Percentiles rank a stretch among this genome's conserved stretches.
Conservation (phyloP, 345 rosid species). For the Corchorus capsularis region DNA sequence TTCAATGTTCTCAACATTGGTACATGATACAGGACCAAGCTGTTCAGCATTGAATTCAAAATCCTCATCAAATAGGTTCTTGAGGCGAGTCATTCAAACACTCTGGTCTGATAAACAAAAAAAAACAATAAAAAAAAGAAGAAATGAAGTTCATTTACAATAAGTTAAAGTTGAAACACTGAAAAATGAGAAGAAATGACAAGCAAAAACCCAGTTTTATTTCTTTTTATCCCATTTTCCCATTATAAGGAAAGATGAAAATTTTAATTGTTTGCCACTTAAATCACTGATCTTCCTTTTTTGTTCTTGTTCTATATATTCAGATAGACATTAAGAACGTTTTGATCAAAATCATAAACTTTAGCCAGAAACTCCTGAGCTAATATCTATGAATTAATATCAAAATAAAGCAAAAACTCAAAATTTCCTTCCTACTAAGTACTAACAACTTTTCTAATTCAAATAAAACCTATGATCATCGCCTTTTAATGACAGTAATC, state of each 20-base stretch:
- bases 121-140: too few relatives aligned
- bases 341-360: background rate
- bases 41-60: conserved; percentile 11
- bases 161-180: background rate
- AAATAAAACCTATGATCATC: too few relatives aligned
- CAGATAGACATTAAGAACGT: too few relatives aligned
- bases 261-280: background rate
- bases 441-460: too few relatives aligned
- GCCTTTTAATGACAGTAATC: too few relatives aligned
- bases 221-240: background rate
- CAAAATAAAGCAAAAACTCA: too few relatives aligned
- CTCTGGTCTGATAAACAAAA: background rate
- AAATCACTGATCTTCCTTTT: background rate
- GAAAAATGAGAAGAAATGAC: background rate
- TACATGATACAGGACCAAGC: conserved; percentile 10
- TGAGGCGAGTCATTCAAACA: conserved; percentile 21
- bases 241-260: background rate
- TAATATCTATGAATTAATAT: too few relatives aligned
- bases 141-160: background rate
- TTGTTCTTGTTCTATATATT: too few relatives aligned
- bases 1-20: conserved; percentile 16
- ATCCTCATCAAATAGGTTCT: conserved; percentile 14
- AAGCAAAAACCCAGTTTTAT: background rate
- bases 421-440: too few relatives aligned
- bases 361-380: background rate